These are phyloP conservation scores for Phaeosphaeria sp. DNA, from an alignment of 2,329 filamentous ascomycete genomes.

Conservation along the genomic window DNA sequence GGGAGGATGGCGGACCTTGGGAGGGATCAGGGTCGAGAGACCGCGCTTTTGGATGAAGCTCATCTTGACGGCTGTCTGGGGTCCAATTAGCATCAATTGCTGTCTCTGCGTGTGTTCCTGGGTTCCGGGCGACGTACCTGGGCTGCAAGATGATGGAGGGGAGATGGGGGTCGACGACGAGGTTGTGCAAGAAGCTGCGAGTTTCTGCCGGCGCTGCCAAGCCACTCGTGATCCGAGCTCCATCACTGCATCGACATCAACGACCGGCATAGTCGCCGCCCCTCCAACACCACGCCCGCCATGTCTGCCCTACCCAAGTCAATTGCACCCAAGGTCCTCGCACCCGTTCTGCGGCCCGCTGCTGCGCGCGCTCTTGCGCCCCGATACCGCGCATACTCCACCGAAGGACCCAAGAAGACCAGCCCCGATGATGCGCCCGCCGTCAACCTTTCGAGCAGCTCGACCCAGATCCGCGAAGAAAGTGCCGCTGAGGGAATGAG, in stretches of 20 bases:
- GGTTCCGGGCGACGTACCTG: constrained; percentile 35
- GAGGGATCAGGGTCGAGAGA: constrained; percentile 98
- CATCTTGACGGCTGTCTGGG: constrained; percentile 70
- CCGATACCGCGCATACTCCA: constrained; percentile 41
- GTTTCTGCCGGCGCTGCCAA: constrained; percentile 33
- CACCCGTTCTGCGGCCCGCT: constrained; percentile 39
- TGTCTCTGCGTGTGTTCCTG: constrained; percentile 11
- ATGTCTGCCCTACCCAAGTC: constrained; percentile 51
- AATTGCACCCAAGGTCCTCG: constrained; percentile 51
- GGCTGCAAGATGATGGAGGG: constrained; percentile 45
- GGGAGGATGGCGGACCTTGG: constrained; percentile 74
- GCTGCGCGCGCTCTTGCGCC: constrained; percentile 30
- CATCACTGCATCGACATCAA: constrained; percentile 23
- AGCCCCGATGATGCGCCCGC: constrained; percentile 46
- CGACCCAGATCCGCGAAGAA: constrained; percentile 60
- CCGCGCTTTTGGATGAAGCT: constrained; percentile 89
- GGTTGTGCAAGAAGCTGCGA: constrained; percentile 40
- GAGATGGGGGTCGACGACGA: constrained; percentile 42
- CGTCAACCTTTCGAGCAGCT: constrained; percentile 45
- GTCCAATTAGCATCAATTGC: constrained; percentile 48
- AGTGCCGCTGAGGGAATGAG: constrained; percentile 58
- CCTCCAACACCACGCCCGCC: constrained; percentile 28
- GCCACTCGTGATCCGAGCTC: constrained; percentile 22
- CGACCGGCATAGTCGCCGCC: constrained; percentile 11
- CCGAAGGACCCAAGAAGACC: constrained; percentile 41